Evolutionary conservation across 2,329 filamentous ascomycete genomes (phyloP), one percentile per base, ranked within the genome.

Genomic region (Zelopaecilomyces penicillatus): DNA sequence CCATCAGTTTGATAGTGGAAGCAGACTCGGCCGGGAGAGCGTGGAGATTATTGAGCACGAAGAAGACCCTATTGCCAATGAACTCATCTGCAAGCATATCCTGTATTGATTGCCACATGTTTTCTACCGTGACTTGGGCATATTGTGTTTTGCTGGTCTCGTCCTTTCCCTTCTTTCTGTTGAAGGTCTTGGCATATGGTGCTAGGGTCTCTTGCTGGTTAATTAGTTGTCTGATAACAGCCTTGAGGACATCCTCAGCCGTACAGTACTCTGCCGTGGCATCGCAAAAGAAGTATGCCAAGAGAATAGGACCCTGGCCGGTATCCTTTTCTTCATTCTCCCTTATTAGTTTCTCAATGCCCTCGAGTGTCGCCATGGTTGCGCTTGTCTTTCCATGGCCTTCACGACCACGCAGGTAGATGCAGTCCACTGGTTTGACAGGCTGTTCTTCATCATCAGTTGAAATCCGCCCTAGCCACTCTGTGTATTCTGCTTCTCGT

Each of bases 251-350:
- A 6, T 66, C 66, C 40, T 69, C 67, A 1, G 67, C 65, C 1
- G 64, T 64, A 6, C 54, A 62, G 29, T 62, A 65, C n/a, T 69
- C 66, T 1, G 54, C 39, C 0, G 57, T 54, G 5, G 57, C 50
- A n/a, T 67, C 66, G 41, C 67, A 70, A 34, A 70, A 62, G 52
- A 69, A 70, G 47, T 68, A 69, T 0, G 64, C 64, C 4, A 68
- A 51, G 2, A 67, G 51, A 12, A 60, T 54, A 3, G 57, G 55
- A 2, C 57, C 54, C 37, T 60, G 48, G 3, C 50, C 52, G 2
- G 51, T 47, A 32, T 54, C 54, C 5, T 52, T 43, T 27, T 54
- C 48, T 6, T 45, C 43, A 27, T 39, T 36, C 5, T 36, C 31
- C 35, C 41, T 29, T 12, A 60, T 49, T 9, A 56, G 45, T 4